Evolutionary conservation across 192 early-diverging fungal genomes (phyloP).

Genomic region (Oehlia diaphana): DNA sequence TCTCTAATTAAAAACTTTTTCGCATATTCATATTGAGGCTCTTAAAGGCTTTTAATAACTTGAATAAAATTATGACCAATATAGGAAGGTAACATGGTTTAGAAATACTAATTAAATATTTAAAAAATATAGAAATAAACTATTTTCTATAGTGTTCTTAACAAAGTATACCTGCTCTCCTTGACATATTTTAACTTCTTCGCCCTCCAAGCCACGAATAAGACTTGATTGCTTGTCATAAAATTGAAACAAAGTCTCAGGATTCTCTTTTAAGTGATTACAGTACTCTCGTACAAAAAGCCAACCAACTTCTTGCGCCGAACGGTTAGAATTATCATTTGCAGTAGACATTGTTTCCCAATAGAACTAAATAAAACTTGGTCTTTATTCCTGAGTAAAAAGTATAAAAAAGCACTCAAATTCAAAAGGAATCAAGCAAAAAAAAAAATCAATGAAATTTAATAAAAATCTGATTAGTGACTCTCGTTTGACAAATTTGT

Average conservation of each 20-base stretch:
- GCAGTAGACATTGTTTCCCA: background rate
- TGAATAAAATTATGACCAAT: background rate
- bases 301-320: conserved; percentile 75
- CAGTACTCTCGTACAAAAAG: conserved; percentile 92
- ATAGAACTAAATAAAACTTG: background rate
- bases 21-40: background rate
- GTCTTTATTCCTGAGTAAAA: background rate
- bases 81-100: background rate
- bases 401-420: too few species aligned
- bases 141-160: background rate
- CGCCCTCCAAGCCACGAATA: conserved; percentile 81
- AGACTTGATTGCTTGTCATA: conserved; percentile 82
- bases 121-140: background rate
- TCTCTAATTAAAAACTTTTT: background rate
- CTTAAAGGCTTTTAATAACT: background rate
- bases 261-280: conserved; percentile 81
- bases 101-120: background rate
- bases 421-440: too few species aligned
- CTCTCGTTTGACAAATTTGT: too few species aligned
- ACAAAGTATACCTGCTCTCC: conserved; percentile 63
- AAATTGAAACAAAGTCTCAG: conserved; percentile 72
- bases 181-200: conserved; percentile 55
- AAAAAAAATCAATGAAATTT: too few species aligned
- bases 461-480: too few species aligned
- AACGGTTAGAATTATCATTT: background rate